phyloP scores from a whole-genome alignment of 768 basidiomycete genomes.

The Pleurotus eryngii region DNA sequence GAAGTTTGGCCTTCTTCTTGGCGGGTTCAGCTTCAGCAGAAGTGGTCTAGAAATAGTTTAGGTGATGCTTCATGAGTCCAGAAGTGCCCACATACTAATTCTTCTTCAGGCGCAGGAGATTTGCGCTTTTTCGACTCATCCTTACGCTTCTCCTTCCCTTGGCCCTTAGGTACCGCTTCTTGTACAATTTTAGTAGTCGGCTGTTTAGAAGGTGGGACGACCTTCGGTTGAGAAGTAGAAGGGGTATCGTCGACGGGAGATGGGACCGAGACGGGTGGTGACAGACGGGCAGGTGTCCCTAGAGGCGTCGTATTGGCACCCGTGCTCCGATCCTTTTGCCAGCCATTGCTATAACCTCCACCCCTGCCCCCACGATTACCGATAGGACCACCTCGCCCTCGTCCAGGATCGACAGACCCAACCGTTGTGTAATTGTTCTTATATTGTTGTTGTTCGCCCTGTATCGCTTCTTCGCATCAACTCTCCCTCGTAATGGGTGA shows the following conservation, averaged over 20 bases:
- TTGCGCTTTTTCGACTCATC: conserved; percentile 37
- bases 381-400: conserved; percentile 17
- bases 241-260: background rate
- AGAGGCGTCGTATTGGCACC: conserved; percentile 75
- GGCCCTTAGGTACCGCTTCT: background rate
- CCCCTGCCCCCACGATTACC: conserved; percentile 31
- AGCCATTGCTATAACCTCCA: conserved; percentile 23
- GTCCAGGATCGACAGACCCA: conserved; percentile 6
- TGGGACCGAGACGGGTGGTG: conserved; percentile 23
- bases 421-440: conserved; percentile 22
- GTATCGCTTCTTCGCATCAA: background rate
- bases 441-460: conserved; percentile 8
- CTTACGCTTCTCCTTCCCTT: conserved; percentile 23
- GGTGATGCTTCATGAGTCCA: background rate
- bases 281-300: conserved; percentile 51
- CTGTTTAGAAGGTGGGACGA: conserved; percentile 8
- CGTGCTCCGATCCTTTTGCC: conserved; percentile 32
- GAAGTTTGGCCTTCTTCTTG: conserved; percentile 28
- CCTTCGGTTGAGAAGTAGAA: conserved; percentile 9
- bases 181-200: conserved; percentile 8
- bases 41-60: background rate
- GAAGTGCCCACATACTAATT: conserved; percentile 14
- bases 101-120: conserved; percentile 22
- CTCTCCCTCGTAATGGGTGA: background rate
- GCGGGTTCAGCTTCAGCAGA: conserved; percentile 9